Percentiles rank a stretch among this genome's conserved stretches.
phyloP scores from a whole-genome alignment of 2,329 filamentous ascomycete genomes.

The Ophidiomyces ophidiicola region DNA sequence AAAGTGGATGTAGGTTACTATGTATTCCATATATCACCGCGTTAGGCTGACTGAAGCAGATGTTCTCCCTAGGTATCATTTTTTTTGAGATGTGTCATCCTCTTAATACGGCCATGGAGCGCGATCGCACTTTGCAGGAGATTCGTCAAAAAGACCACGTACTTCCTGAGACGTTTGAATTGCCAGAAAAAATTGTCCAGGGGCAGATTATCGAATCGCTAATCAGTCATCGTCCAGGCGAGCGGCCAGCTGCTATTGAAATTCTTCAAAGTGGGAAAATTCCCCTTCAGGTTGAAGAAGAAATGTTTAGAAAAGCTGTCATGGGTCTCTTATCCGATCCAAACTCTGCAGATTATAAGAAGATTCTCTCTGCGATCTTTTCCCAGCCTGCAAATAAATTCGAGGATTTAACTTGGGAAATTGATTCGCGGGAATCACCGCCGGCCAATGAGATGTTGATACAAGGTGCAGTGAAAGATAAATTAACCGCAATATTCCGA shows the following conservation, averaged over 20 bases:
- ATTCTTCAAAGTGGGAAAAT: slow-evolving; percentile 76
- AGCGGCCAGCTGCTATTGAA: slow-evolving; percentile 70
- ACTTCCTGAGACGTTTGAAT: slow-evolving; percentile 61
- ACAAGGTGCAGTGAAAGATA: slow-evolving; percentile 60
- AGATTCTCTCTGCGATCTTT: slow-evolving; percentile 79
- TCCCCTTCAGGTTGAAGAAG: slow-evolving; percentile 83
- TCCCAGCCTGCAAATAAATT: slow-evolving; percentile 61
- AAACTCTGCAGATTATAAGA: slow-evolving; percentile 75
- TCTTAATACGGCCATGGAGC: slow-evolving; percentile 51
- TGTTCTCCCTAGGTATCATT: slow-evolving; percentile 95
- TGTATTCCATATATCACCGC: not conserved
- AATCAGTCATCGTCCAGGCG: slow-evolving; percentile 67
- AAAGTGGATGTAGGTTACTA: slow-evolving; percentile 66
- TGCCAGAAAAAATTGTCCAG: slow-evolving; percentile 55
- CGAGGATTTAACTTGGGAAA: slow-evolving; percentile 70
- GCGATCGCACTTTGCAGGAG: slow-evolving; percentile 52
- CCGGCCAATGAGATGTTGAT: slow-evolving; percentile 47
- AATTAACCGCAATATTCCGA: slow-evolving; percentile 65
- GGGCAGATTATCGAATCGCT: slow-evolving; percentile 67
- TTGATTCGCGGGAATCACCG: slow-evolving; percentile 45
- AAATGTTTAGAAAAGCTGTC: slow-evolving; percentile 72
- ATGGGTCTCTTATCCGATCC: slow-evolving; percentile 64
- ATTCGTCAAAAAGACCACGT: slow-evolving; percentile 55
- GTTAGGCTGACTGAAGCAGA: slow-evolving; percentile 36
- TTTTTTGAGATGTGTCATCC: slow-evolving; percentile 92